These are phyloP conservation scores for Rubroshorea leprosula DNA, from an alignment of 345 rosid genomes.

Conservation along the genomic window DNA sequence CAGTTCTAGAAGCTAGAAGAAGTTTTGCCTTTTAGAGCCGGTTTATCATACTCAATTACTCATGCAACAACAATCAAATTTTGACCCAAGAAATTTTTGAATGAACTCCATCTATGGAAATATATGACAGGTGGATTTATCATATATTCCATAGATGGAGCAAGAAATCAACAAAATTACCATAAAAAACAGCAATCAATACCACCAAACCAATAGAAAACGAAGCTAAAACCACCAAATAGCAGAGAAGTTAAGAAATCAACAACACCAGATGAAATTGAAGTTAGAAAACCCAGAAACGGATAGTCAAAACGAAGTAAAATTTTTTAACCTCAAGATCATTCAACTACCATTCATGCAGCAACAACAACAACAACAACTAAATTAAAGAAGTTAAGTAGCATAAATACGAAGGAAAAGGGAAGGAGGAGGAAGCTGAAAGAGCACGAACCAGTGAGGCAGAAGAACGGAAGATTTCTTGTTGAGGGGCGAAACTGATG, in stretches of 20 bases:
- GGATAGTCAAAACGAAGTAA: not conserved
- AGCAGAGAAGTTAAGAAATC: not conserved
- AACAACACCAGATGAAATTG: not conserved
- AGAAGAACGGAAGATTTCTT: no score
- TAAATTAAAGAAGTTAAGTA: not conserved
- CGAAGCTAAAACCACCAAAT: not conserved
- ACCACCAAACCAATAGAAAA: no score
- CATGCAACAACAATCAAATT: not conserved
- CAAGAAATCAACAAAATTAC: not conserved
- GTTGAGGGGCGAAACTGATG: no score
- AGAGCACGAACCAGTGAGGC: no score
- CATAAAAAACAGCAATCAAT: no score
- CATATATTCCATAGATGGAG: not conserved
- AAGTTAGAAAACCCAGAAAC: not conserved
- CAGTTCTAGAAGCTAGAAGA: not conserved
- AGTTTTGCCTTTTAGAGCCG: no score
- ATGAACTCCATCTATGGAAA: no score
- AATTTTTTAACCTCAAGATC: not conserved
- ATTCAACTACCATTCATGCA: not conserved
- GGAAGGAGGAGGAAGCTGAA: no score
- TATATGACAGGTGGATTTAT: not conserved
- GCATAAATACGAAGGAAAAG: not conserved
- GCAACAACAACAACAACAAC: not conserved
- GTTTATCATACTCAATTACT: not conserved
- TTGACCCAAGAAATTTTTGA: not conserved